Evolutionary conservation across 441 rosid genomes (phyloP).

Genomic region (Gossypium aridum): DNA sequence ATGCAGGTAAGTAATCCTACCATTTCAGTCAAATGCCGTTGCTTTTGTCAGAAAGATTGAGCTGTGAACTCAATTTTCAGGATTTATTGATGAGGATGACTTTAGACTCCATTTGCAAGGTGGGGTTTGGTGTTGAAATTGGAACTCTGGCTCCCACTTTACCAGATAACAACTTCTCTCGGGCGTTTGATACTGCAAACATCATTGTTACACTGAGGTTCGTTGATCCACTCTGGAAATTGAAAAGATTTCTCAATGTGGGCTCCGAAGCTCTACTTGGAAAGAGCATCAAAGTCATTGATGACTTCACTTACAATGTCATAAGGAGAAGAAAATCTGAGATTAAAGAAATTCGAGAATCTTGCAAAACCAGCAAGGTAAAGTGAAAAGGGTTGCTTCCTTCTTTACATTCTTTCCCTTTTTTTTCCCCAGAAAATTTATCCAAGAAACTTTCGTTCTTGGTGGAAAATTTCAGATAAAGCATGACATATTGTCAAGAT

Average conservation of each 20-base stretch:
- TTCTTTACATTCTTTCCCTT: background rate
- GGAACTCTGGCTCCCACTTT: constrained; percentile 72
- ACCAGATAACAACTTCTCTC: constrained; percentile 73
- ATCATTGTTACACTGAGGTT: constrained; percentile 81
- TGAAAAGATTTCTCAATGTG: constrained; percentile 61
- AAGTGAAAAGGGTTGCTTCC: background rate
- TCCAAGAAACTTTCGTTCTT: constrained; percentile 5
- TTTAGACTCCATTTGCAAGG: constrained; percentile 86
- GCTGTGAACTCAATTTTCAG: constrained; percentile 27
- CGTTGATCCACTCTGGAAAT: constrained; percentile 81
- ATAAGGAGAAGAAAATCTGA: constrained; percentile 74
- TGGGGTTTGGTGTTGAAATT: constrained; percentile 91
- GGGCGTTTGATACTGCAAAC: constrained; percentile 81
- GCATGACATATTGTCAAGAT: constrained; percentile 77
- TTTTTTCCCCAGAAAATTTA: background rate
- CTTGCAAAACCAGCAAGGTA: constrained; percentile 45
- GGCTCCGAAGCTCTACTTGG: constrained; percentile 89
- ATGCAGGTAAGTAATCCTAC: constrained; percentile 71
- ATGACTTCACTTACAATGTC: constrained; percentile 88
- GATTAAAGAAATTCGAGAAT: constrained; percentile 34
- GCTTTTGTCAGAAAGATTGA: background rate
- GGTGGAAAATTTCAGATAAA: constrained; percentile 41
- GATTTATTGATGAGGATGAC: constrained; percentile 92
- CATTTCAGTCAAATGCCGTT: background rate
- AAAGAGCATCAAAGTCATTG: constrained; percentile 61